Evolutionary conservation across 176 grass and related monocot genomes (phyloP).

Genomic region (Oryza officinalis): DNA sequence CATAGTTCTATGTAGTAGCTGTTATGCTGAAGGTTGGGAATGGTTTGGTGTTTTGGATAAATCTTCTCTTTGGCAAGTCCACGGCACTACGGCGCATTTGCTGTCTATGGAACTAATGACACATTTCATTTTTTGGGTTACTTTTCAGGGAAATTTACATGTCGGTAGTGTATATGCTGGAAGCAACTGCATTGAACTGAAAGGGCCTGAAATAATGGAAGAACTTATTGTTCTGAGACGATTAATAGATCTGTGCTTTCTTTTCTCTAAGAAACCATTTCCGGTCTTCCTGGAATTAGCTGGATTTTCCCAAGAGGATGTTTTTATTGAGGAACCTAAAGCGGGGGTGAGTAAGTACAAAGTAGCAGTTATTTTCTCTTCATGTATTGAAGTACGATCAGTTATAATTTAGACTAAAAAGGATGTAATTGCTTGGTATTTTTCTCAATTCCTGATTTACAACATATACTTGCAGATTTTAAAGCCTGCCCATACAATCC

Average conservation of each 20-base stretch:
- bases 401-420: conserved; percentile 13
- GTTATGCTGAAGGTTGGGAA: conserved; percentile 2
- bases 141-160: conserved; percentile 75
- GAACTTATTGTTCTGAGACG: conserved; percentile 75
- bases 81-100: background rate
- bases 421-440: conserved; percentile 15
- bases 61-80: background rate
- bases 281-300: conserved; percentile 73
- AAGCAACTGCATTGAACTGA: conserved; percentile 70
- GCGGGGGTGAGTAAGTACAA: conserved; percentile 71
- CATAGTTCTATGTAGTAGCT: conserved; percentile 8
- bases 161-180: conserved; percentile 80
- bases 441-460: conserved; percentile 26
- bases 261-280: conserved; percentile 96
- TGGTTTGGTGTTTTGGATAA: background rate
- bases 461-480: conserved; percentile 55
- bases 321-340: conserved; percentile 90
- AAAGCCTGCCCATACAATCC: conserved; percentile 91
- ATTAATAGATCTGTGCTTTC: conserved; percentile 76
- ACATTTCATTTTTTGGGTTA: conserved; percentile 1
- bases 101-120: conserved; percentile 18
- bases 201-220: conserved; percentile 69
- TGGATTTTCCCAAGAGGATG: conserved; percentile 75
- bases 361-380: conserved; percentile 28
- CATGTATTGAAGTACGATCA: conserved; percentile 9